Percentiles rank a stretch among this genome's conserved stretches.
Evolutionary conservation across 2,329 filamentous ascomycete genomes (phyloP).

Genomic region (Ceratocystis harringtonii): DNA sequence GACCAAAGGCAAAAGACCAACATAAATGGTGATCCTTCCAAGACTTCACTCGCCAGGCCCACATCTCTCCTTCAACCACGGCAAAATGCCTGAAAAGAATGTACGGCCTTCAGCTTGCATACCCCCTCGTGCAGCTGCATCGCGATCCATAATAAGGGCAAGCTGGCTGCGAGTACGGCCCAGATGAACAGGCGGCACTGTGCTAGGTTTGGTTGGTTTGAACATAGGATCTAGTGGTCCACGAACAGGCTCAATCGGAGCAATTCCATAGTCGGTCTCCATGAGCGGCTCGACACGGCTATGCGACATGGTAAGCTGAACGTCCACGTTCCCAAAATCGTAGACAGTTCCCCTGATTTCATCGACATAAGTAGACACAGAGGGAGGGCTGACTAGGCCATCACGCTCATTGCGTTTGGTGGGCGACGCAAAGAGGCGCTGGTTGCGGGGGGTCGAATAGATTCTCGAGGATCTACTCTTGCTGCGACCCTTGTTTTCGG

Average conservation of each 20-base stretch:
- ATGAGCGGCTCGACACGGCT: slow-evolving; percentile 13
- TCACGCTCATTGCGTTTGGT: slow-evolving; percentile 5
- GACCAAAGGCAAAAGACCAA: neutral
- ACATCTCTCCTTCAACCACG: slow-evolving; percentile 4
- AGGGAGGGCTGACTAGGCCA: neutral
- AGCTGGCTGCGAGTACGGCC: slow-evolving; percentile 47
- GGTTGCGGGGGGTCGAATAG: neutral
- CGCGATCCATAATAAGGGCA: slow-evolving; percentile 40
- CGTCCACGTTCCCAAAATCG: slow-evolving; percentile 25
- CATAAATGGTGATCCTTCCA: neutral
- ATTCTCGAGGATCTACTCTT: neutral
- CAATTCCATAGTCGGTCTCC: slow-evolving; percentile 21
- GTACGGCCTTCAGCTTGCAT: neutral
- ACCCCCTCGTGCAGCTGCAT: slow-evolving; percentile 24
- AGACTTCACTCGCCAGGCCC: neutral
- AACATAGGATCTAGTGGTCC: slow-evolving; percentile 28
- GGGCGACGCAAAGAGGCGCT: slow-evolving; percentile 8
- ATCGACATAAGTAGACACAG: slow-evolving; percentile 26
- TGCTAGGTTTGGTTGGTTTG: slow-evolving; percentile 35
- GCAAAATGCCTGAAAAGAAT: slow-evolving; percentile 9
- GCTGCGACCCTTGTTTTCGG: neutral
- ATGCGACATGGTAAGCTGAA: slow-evolving; percentile 15
- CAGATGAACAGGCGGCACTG: slow-evolving; percentile 32
- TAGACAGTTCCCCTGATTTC: slow-evolving; percentile 32
- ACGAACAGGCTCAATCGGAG: slow-evolving; percentile 19